These are phyloP conservation scores for Kazachstania viticola DNA, from an alignment of 805 yeast genomes.

Conservation along the genomic window DNA sequence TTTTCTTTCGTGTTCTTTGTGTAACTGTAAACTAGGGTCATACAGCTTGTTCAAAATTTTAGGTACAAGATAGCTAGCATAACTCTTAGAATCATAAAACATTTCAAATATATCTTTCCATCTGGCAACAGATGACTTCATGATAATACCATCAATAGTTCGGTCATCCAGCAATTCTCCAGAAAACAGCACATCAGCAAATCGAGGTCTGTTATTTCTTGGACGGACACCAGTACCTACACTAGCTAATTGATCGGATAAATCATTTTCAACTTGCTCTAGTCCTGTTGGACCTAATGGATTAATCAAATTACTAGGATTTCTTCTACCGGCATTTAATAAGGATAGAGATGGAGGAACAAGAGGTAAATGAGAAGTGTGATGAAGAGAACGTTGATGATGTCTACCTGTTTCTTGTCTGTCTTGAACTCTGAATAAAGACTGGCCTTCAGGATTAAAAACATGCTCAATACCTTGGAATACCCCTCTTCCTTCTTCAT, in stretches of 20 bases:
- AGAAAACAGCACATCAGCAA: conserved; percentile 21
- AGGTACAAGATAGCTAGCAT: conserved; percentile 29
- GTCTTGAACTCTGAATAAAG: conserved; percentile 20
- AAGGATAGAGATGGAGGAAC: conserved; percentile 22
- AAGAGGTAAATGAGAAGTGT: conserved; percentile 13
- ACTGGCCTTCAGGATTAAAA: conserved; percentile 18
- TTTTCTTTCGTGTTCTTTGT: conserved; percentile 17
- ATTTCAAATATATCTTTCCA: conserved; percentile 52
- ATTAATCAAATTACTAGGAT: conserved; percentile 21
- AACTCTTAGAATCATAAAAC: conserved; percentile 35
- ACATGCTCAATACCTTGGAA: conserved; percentile 26
- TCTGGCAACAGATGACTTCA: conserved; percentile 46
- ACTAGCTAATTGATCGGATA: conserved; percentile 17
- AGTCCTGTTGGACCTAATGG: conserved; percentile 26
- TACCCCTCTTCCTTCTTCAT: conserved; percentile 22
- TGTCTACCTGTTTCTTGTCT: conserved; percentile 4
- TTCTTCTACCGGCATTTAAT: conserved; percentile 18
- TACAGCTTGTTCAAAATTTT: conserved; percentile 37
- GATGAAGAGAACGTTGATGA: conserved; percentile 17
- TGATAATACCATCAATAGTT: conserved; percentile 21
- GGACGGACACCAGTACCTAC: conserved; percentile 17
- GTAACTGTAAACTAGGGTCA: conserved; percentile 35
- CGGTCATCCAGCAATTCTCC: conserved; percentile 25
- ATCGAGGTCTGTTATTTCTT: conserved; percentile 17
- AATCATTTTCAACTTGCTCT: conserved; percentile 25